Base-by-base conservation (phyloP, 139 green algal genomes). In the Pleodorina starrii region DNA sequence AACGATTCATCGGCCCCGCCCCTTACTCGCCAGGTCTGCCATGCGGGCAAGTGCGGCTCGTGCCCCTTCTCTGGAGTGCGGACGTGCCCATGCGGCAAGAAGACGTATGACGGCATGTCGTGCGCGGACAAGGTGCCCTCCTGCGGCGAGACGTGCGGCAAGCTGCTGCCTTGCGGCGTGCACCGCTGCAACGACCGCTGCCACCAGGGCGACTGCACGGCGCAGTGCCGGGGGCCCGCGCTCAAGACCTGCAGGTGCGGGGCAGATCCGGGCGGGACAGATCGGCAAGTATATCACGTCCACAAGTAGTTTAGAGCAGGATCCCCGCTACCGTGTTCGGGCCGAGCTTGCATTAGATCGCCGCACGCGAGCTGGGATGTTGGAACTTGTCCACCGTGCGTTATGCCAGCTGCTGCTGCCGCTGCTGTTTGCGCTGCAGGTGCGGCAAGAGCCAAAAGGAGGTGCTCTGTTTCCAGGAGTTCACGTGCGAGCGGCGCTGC, bases 1-100 rank as follows among this genome's bases (percentile, higher is more conserved):
- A n/a, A n/a, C n/a, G n/a, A n/a, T n/a, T n/a, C n/a, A n/a, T n/a
- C n/a, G n/a, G n/a, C n/a, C n/a, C n/a, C n/a, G n/a, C n/a, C n/a
- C n/a, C n/a, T n/a, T n/a, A n/a, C n/a, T n/a, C 29, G 54, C 63
- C 32, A 82, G 81, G 88, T 93, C 23, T 96, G 94, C 90, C 94
- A 95, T 76, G 40, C 87, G 7, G 95, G 94, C 0, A 10, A 46
- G 14, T 98, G 96, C 85, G 95, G 94, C 21, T 71, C 29, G 25
- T 98, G 96, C 88, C 88, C 93, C 35, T 89, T 95, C 50, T 82
- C 92, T 25, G 96, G 96, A 0, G 81, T 50, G 44, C 94, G 95
- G 25, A 89, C 87, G 14, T 98, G 96, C 90, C 96, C 95, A 21
- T 98, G 96, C 84, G 96, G 96, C 74, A 98, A 98, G 90, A 69